These are phyloP conservation scores for Komagataella pastoris DNA, from an alignment of 805 yeast genomes.

Conservation along the genomic window DNA sequence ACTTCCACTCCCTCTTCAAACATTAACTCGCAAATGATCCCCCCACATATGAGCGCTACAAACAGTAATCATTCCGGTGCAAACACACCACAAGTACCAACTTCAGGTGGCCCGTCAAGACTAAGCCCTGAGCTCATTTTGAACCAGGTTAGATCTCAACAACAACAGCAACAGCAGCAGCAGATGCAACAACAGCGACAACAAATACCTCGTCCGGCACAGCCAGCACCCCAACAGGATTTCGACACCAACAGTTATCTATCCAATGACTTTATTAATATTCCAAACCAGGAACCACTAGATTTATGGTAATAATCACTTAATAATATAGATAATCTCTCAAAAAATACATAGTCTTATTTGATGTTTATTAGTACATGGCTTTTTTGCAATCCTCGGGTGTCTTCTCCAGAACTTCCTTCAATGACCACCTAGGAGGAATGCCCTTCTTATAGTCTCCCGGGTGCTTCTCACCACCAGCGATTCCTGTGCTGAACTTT, in stretches of 20 bases:
- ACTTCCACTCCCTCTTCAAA: background rate
- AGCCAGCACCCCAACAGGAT: background rate
- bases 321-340: background rate
- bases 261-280: background rate
- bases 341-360: background rate
- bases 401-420: constrained; percentile 62
- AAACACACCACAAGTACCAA: background rate
- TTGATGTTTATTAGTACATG: constrained; percentile 3
- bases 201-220: background rate
- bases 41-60: background rate
- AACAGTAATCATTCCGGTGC: background rate
- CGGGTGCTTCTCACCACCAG: constrained; percentile 41
- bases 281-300: background rate
- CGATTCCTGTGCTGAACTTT: constrained; percentile 67
- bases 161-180: constrained; percentile 1
- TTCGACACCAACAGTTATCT: background rate
- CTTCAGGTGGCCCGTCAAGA: background rate
- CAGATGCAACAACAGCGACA: background rate
- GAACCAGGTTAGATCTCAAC: background rate
- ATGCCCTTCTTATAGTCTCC: constrained; percentile 41
- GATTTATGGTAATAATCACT: background rate
- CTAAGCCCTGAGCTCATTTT: background rate
- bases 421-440: constrained; percentile 65
- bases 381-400: constrained; percentile 41
- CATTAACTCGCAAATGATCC: background rate